Conservation (phyloP, 2,329 filamentous ascomycete genomes). For the Arthrobotrys conoides region DNA sequence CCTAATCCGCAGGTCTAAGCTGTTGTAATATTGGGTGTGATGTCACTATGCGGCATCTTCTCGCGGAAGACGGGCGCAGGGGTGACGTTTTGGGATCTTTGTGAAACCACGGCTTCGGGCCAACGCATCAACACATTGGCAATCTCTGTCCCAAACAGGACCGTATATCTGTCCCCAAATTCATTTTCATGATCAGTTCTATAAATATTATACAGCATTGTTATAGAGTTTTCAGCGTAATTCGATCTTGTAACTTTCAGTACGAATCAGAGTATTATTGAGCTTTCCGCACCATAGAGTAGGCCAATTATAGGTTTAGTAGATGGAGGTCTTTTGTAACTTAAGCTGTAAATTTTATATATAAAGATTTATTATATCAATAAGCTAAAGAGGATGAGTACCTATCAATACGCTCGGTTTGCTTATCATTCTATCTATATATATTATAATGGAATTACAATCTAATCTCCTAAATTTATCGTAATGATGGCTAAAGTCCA, state of each 20-base stretch:
- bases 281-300: too few relatives aligned
- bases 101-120: not conserved
- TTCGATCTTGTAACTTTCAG: too few relatives aligned
- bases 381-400: not conserved
- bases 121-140: constrained; percentile 12
- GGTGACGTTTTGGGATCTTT: not conserved
- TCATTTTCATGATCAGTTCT: too few relatives aligned
- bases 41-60: constrained; percentile 55
- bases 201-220: too few relatives aligned
- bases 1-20: constrained; percentile 8
- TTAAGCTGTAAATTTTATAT: too few relatives aligned
- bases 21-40: constrained; percentile 52
- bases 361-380: too few relatives aligned
- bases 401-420: not conserved
- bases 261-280: too few relatives aligned
- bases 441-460: not conserved
- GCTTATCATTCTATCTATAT: not conserved
- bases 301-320: too few relatives aligned
- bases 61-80: constrained; percentile 27
- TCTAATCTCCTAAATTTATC: not conserved
- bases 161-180: too few relatives aligned
- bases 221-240: too few relatives aligned
- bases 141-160: not conserved
- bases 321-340: too few relatives aligned
- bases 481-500: too few relatives aligned